Evolutionary conservation across 495 filamentous ascomycete species (phyloP).

Genomic region (Penicillium canescens): DNA sequence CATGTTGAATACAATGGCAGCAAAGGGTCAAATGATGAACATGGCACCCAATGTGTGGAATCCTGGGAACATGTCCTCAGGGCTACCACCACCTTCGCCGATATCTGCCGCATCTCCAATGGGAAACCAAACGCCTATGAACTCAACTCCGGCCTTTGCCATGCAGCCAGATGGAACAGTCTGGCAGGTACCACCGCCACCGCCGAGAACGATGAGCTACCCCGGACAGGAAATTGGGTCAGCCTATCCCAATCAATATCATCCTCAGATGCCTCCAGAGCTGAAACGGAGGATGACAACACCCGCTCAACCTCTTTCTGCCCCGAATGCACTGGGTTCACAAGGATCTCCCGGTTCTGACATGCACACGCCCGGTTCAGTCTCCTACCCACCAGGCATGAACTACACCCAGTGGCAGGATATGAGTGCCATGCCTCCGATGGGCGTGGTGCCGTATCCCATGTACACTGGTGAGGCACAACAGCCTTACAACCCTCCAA

Average conservation of each 20-base stretch:
- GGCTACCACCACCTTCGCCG: slow-evolving; percentile 28
- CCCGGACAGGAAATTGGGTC: slow-evolving; percentile 37
- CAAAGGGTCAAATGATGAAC: slow-evolving; percentile 40
- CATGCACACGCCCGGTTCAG: slow-evolving; percentile 32
- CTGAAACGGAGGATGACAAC: slow-evolving; percentile 47
- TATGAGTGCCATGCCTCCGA: slow-evolving; percentile 35
- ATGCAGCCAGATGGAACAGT: slow-evolving; percentile 43
- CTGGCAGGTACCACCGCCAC: slow-evolving; percentile 39
- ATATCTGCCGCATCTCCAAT: slow-evolving; percentile 38
- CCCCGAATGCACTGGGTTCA: slow-evolving; percentile 18
- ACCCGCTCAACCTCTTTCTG: slow-evolving; percentile 33
- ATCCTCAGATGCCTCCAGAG: slow-evolving; percentile 38
- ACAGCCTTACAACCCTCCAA: slow-evolving; percentile 33
- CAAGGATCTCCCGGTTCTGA: slow-evolving; percentile 31
- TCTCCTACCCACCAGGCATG: slow-evolving; percentile 38
- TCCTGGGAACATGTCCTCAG: slow-evolving; percentile 21
- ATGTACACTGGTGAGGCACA: slow-evolving; percentile 38
- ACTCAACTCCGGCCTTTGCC: slow-evolving; percentile 28
- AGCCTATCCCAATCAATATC: slow-evolving; percentile 30
- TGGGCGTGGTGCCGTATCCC: slow-evolving; percentile 41
- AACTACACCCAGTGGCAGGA: slow-evolving; percentile 39
- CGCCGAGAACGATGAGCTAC: slow-evolving; percentile 40
- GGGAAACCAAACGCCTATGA: slow-evolving; percentile 32
- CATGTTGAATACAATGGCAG: slow-evolving; percentile 36
- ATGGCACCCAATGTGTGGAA: slow-evolving; percentile 36